Conservation (phyloP, 139 green algal species). For the Eudorina sp. region DNA sequence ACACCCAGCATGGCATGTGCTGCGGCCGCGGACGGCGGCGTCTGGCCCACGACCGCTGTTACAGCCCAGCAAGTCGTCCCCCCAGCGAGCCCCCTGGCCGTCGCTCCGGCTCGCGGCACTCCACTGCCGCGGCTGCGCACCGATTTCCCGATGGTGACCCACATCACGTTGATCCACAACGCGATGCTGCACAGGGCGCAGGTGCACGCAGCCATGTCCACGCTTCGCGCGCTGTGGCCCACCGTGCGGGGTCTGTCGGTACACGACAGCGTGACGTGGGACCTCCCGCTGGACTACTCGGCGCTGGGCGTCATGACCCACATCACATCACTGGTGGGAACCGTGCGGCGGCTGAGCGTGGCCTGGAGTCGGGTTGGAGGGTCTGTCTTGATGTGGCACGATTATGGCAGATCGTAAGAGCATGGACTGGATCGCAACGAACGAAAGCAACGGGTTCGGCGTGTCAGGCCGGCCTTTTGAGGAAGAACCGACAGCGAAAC, state of each 20-base stretch:
- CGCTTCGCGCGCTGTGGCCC: constrained; percentile 42
- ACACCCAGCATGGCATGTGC: too few species aligned
- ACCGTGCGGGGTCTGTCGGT: constrained; percentile 24
- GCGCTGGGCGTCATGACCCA: constrained; percentile 34
- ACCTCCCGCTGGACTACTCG: constrained; percentile 47
- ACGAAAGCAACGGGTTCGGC: too few species aligned
- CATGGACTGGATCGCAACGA: too few species aligned
- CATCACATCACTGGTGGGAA: constrained; percentile 16
- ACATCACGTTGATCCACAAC: constrained; percentile 41
- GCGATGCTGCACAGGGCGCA: constrained; percentile 13
- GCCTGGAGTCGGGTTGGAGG: too few species aligned
- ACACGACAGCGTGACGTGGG: constrained; percentile 48
- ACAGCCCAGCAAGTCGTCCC: too few species aligned
- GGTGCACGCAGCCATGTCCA: neutral
- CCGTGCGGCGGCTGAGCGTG: too few species aligned
- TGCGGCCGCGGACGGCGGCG: too few species aligned
- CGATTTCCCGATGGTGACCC: neutral
- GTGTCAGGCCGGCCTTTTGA: too few species aligned
- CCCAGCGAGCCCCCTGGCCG: neutral
- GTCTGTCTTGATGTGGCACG: too few species aligned
- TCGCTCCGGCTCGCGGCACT: neutral
- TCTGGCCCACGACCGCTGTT: too few species aligned
- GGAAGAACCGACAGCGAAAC: too few species aligned
- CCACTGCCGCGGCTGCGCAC: constrained; percentile 14
- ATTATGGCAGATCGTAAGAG: too few species aligned